Evolutionary conservation across 2,329 filamentous ascomycete genomes (phyloP), one percentile per base, ranked within the genome.

Genomic region (Scytalidium lignicola): DNA sequence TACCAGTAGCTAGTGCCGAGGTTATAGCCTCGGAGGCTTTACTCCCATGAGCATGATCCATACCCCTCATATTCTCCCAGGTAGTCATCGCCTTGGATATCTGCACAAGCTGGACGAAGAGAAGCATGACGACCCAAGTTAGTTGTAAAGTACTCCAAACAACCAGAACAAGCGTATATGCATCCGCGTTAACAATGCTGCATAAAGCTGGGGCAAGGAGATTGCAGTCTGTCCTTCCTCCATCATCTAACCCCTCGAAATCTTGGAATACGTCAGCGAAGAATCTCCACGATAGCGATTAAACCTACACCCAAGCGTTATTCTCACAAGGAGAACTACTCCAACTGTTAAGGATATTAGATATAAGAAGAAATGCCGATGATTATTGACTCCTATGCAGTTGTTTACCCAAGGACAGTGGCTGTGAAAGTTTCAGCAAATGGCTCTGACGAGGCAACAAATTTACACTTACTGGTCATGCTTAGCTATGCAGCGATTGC

Each of bases 401-500:
- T 96, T 97, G 70, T 95, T 88, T 20, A 97, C 88, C 93, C 93
- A 99, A 0, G 93, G 93, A 63, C 93, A 99, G 65, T 99, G 93
- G 63, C 90, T 95, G 49, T 3, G 44, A 2, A 23, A 5, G 48
- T 32, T 68, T 60, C 23, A 65, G 64, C 52, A 48, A 48, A 15
- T 23, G 29, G 19, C 10, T 12, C 13, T 47, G 20, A 21, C 45
- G 4, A 17, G 12, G 15, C 9, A 9, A 20, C n/a, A 32, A 26
- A 50, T 17, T 12, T 41, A 46, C 19, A 77, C 88, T 77, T 71
- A 95, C 90, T 99, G 93, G 65, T 99, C 93, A 70, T 96, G 90
- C 68, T 95, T 95, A 48, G 92, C 90, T 47, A 99, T 88, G 66
- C 93, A 99, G 55, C 92, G 86, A 61, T 87, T 83, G 66, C 93